These are phyloP conservation scores for Xylaria grammica DNA, from an alignment of 495 filamentous ascomycete genomes.

Conservation along the genomic window DNA sequence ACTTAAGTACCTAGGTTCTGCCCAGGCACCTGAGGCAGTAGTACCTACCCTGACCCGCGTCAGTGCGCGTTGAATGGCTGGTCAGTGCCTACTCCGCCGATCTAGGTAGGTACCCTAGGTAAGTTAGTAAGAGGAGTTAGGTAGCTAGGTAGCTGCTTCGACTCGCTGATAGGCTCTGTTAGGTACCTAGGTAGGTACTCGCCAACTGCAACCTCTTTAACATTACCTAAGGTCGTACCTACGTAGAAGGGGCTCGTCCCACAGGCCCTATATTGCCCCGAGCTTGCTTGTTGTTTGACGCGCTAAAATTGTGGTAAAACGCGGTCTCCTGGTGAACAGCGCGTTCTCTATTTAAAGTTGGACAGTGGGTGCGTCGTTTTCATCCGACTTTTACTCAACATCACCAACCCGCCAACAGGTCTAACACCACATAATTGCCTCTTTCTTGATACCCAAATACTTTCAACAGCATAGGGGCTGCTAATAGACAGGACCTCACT, in stretches of 20 bases:
- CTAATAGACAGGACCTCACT: not conserved
- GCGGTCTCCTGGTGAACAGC: conserved; percentile 22
- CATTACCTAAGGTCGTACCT: too few species aligned
- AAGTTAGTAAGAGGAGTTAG: too few species aligned
- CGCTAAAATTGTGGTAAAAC: conserved; percentile 16
- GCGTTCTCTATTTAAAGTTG: conserved; percentile 37
- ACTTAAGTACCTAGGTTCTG: conserved; percentile 25
- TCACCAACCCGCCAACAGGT: conserved; percentile 27
- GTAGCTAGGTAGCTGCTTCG: too few species aligned
- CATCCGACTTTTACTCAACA: conserved; percentile 31
- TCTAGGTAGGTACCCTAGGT: too few species aligned
- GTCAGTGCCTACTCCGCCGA: not conserved
- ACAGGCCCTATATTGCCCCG: conserved; percentile 10
- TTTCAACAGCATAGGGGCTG: conserved; percentile 1
- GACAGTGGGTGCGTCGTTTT: conserved; percentile 23
- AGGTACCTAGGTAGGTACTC: too few species aligned
- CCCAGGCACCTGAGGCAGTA: not conserved
- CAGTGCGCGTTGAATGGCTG: conserved; percentile 36
- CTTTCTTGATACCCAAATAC: conserved; percentile 19
- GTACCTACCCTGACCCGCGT: conserved; percentile 23
- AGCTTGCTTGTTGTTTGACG: conserved; percentile 22
- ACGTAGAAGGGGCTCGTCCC: not conserved
- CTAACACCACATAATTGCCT: conserved; percentile 12
- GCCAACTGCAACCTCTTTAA: too few species aligned
- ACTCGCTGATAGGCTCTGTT: too few species aligned